These are phyloP conservation scores for Backusella mclennaniae DNA, from an alignment of 192 early-diverging fungal genomes.

Conservation along the genomic window DNA sequence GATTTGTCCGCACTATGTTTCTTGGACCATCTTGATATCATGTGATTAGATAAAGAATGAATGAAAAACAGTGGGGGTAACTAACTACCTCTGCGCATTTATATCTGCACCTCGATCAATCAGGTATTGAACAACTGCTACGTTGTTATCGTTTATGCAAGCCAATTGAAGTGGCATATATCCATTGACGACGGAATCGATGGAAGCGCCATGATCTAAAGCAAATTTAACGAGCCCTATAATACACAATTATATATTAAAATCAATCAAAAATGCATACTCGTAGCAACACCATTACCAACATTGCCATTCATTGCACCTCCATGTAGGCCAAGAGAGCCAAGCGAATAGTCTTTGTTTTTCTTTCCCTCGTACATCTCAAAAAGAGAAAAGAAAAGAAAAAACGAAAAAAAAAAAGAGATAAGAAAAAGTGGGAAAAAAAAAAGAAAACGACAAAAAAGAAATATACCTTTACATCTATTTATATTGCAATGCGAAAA, in stretches of 20 bases:
- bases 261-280: neutral
- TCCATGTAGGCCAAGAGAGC: conserved; percentile 42
- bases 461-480: neutral
- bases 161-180: conserved; percentile 70
- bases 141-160: conserved; percentile 57
- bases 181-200: conserved; percentile 65
- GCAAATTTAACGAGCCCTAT: conserved; percentile 62
- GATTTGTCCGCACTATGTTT: conserved; percentile 37
- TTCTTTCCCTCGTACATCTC: conserved; percentile 10
- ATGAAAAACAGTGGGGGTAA: neutral
- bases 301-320: conserved; percentile 53
- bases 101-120: conserved; percentile 69
- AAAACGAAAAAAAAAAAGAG: neutral
- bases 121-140: conserved; percentile 62
- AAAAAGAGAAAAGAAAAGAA: neutral
- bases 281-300: conserved; percentile 26
- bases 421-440: neutral
- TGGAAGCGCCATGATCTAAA: conserved; percentile 62
- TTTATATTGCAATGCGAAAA: neutral
- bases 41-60: neutral
- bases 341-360: conserved; percentile 22
- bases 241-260: neutral
- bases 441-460: neutral
- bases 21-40: conserved; percentile 30
- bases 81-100: conserved; percentile 52